Conservation (phyloP, 495 filamentous ascomycete genomes). For the Penicillium bovifimosum region DNA sequence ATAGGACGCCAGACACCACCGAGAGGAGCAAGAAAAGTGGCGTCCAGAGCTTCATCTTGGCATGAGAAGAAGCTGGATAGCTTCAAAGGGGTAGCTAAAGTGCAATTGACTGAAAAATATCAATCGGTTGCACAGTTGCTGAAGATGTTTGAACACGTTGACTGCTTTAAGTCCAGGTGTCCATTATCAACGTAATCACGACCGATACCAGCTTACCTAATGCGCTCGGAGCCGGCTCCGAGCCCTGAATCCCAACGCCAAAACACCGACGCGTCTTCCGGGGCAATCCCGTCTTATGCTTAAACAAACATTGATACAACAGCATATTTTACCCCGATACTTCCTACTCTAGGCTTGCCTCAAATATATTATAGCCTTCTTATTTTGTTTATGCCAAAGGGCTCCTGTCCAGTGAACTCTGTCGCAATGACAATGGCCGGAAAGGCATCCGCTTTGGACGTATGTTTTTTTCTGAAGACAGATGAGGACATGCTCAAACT, state of each 20-base stretch:
- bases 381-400: background rate
- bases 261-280: constrained; percentile 7
- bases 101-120: constrained; percentile 3
- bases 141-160: constrained; percentile 6
- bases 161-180: constrained; percentile 24
- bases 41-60: constrained; percentile 51
- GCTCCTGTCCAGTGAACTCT: background rate
- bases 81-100: background rate
- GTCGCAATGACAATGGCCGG: constrained; percentile 16
- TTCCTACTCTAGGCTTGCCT: background rate
- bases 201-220: constrained; percentile 3
- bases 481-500: background rate
- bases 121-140: constrained; percentile 7
- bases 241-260: background rate
- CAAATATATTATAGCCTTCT: background rate
- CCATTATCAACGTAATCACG: constrained; percentile 19
- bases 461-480: constrained; percentile 11
- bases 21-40: constrained; percentile 47
- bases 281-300: background rate
- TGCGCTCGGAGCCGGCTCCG: background rate
- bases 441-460: constrained; percentile 22
- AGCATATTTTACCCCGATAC: background rate
- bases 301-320: background rate
- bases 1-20: constrained; percentile 41
- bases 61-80: constrained; percentile 16